Conservation (phyloP, 495 filamentous ascomycete genomes). For the Penicillium soppii region DNA sequence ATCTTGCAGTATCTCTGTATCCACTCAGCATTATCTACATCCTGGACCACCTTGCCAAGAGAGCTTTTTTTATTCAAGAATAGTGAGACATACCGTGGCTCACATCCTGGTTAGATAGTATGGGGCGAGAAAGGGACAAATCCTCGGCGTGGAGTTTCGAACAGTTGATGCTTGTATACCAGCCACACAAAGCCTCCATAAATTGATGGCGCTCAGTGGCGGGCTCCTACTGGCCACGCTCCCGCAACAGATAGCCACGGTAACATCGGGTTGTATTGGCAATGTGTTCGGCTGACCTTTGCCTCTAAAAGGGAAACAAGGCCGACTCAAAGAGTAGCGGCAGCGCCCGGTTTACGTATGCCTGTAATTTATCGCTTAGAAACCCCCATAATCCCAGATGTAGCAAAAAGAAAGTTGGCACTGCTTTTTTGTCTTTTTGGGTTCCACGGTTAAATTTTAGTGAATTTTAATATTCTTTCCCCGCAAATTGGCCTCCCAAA, state of each 20-base stretch:
- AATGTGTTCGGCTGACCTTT: slow-evolving; percentile 4
- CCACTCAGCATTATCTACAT: neutral
- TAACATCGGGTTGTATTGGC: slow-evolving; percentile 23
- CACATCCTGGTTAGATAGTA: neutral
- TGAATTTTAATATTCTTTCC: too few relatives aligned
- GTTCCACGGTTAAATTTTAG: too few relatives aligned
- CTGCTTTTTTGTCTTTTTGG: too few relatives aligned
- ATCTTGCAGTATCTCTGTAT: neutral
- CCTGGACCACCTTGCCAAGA: neutral
- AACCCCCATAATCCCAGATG: too few relatives aligned
- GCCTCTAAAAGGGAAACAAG: neutral
- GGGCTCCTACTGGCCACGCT: slow-evolving; percentile 20
- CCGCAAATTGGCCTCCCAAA: too few relatives aligned
- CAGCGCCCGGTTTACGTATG: neutral
- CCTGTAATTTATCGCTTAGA: too few relatives aligned
- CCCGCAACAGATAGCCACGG: slow-evolving; percentile 17
- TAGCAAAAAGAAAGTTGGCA: too few relatives aligned
- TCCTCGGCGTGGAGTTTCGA: slow-evolving; percentile 2
- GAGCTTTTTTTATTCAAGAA: neutral
- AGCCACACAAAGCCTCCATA: slow-evolving; percentile 9
- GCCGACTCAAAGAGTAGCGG: neutral
- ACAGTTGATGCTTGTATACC: slow-evolving; percentile 3
- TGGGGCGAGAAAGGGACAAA: neutral
- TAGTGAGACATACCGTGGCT: neutral
- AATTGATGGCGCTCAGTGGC: slow-evolving; percentile 15